Evolutionary conservation across 2,329 filamentous ascomycete species (phyloP).

Genomic region (Tricladium varicosporioides): DNA sequence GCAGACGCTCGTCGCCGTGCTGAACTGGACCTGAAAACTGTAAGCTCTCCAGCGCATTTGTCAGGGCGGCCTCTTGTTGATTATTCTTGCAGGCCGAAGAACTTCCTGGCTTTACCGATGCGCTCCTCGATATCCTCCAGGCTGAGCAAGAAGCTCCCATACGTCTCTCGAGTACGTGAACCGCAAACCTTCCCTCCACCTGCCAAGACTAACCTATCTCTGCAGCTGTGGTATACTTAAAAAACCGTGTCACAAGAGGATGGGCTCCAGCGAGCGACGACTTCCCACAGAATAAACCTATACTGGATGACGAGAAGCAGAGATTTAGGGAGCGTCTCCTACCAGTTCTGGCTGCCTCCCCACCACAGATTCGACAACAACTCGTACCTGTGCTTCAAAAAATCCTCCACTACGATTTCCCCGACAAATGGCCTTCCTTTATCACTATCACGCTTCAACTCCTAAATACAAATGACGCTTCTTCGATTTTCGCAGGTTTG

Average conservation of each 20-base stretch:
- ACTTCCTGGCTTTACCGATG: slow-evolving; percentile 84
- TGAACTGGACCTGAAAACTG: slow-evolving; percentile 79
- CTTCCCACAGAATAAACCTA: slow-evolving; percentile 62
- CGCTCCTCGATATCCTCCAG: slow-evolving; percentile 86
- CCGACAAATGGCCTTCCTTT: slow-evolving; percentile 89
- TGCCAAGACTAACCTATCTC: slow-evolving; percentile 31
- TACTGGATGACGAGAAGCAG: slow-evolving; percentile 85
- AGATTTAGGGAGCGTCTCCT: slow-evolving; percentile 85
- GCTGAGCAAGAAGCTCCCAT: slow-evolving; percentile 82
- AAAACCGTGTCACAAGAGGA: slow-evolving; percentile 92
- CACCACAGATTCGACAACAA: slow-evolving; percentile 82
- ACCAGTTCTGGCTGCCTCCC: slow-evolving; percentile 79
- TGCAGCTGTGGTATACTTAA: slow-evolving; percentile 92
- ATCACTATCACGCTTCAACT: slow-evolving; percentile 90
- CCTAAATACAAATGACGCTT: slow-evolving; percentile 80
- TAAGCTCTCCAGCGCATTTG: slow-evolving; percentile 41
- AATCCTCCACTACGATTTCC: slow-evolving; percentile 94
- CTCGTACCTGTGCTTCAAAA: slow-evolving; percentile 93
- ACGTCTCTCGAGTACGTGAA: slow-evolving; percentile 77
- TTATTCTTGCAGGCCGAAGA: slow-evolving; percentile 70
- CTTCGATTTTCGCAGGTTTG: slow-evolving; percentile 86
- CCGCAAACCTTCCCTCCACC: slow-evolving; percentile 22
- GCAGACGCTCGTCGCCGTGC: slow-evolving; percentile 72
- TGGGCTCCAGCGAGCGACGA: slow-evolving; percentile 76
- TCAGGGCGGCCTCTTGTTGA: slow-evolving; percentile 19